Evolutionary conservation across 2,329 filamentous ascomycete species (phyloP), one percentile per base, ranked within the genome.

Genomic region (Penicillium sp.): DNA sequence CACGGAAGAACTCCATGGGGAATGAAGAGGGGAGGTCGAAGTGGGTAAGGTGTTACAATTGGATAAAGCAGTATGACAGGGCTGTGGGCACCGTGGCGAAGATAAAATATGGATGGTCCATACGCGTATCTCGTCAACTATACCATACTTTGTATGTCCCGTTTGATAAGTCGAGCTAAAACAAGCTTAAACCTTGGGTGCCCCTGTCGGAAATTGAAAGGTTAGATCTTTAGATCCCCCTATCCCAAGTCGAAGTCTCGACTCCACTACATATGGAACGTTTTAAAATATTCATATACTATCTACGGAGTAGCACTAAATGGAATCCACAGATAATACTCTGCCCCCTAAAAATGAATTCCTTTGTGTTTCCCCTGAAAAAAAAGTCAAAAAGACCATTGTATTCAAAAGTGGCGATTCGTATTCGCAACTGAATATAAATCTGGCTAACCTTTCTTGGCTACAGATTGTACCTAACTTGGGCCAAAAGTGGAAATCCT

Each of bases 121-220:
- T 38, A 56, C 49, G 55, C 52, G 55, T 61, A 56, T 27, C 27
- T 43, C 8, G 19, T 49, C 9, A 43, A 52, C 50, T 17, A 23
- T 48, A 48, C 46, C 31, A 40, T 41, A 29, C 13, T 19, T 29
- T 50, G n/a, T n/a, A 49, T 35, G 25, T 50, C 40, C 40, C 56
- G 31, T 33, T 56, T 47, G 42, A 62, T 46, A 62, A 29, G 55
- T 29, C 48, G 62, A 61, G 62, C 50, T 62, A 62, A 60, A 64
- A 54, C 54, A 64, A 64, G 62, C 62, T 63, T 64, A 63, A 63
- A 64, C 61, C 35, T 59, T 57, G 41, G 49, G 50, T 51, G 19
- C 56, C 61, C 61, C 54, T 59, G 35, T 58, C 45, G 38, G 47
- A 59, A 54, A 59, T 61, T 61, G 50, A 54, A 52, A 55, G 15